Evolutionary conservation across 352 stramenopile species (phyloP), one percentile per base, ranked within the genome.

Genomic region (Phytophthora sojae): DNA sequence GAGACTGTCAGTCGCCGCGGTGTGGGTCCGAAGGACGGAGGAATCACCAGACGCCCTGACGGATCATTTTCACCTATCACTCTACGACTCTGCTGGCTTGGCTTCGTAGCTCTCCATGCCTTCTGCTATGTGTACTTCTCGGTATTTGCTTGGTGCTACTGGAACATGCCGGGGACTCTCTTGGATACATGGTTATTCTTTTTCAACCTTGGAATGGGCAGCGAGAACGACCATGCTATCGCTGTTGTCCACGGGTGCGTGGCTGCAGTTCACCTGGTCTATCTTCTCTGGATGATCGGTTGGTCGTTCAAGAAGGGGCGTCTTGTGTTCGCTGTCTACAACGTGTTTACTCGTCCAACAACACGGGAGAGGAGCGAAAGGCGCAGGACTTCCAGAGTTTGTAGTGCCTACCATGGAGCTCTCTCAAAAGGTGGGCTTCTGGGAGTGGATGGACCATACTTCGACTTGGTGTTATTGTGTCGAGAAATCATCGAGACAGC

Each of bases 401-500:
- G 37, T 8, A 17, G 23, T 14, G 21, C 35, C 7, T 67, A 66
- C 3, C 12, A 42, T 19, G 17, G 17, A 25, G 45, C 39, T 35
- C 58, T 73, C 6, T 53, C 55, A 6, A 63, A 47, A 32, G 42
- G 17, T 30, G 63, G 58, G 3, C 44, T 69, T 29, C 44, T 71
- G 3, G 58, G 58, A 21, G 54, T 71, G 19, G 21, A 63, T 23
- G 57, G 64, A 0, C 56, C 44, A 9, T 60, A 67, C 30, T 73
- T 70, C 37, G 69, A 72, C 19, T 37, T 68, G 26, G 44, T 75
- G 4, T 51, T 71, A n/a, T 32, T 71, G 9, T 57, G 19, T 17
- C 61, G 56, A 2, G 67, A 75, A 53, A n/a, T 71, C 5, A 14
- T 71, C 23, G 67, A 75, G 30, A 75, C 67, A 3, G 50, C 45